Percentiles rank a stretch among this genome's conserved stretches.
These are phyloP conservation scores for Phytophthora multivora DNA, from an alignment of 352 stramenopile species.

Conservation along the genomic window DNA sequence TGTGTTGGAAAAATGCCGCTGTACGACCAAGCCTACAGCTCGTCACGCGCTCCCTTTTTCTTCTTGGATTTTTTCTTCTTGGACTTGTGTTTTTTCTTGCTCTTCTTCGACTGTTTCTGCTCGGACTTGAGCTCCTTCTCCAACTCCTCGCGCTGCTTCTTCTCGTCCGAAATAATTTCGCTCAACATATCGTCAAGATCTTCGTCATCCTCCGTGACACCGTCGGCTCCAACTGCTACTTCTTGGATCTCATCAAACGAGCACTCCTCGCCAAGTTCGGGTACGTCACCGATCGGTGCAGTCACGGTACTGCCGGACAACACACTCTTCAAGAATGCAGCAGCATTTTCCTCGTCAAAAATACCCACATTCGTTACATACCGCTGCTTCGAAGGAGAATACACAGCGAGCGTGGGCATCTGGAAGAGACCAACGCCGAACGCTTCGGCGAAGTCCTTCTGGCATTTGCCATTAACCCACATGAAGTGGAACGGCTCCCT, in stretches of 20 bases:
- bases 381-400: constrained; percentile 73
- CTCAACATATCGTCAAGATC: constrained; percentile 68
- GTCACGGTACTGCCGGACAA: constrained; percentile 70
- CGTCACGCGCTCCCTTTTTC: constrained; percentile 55
- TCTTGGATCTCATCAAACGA: constrained; percentile 52
- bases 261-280: constrained; percentile 53
- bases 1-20: neutral
- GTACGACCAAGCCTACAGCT: constrained; percentile 38
- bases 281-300: constrained; percentile 46
- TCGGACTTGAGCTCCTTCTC: constrained; percentile 54
- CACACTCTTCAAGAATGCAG: constrained; percentile 66
- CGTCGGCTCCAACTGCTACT: constrained; percentile 20
- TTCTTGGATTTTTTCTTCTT: constrained; percentile 72
- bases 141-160: constrained; percentile 54
- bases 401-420: constrained; percentile 77
- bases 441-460: constrained; percentile 66
- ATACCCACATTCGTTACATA: constrained; percentile 73
- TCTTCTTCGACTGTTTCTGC: constrained; percentile 42
- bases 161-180: constrained; percentile 77
- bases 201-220: constrained; percentile 49
- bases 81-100: constrained; percentile 49
- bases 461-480: constrained; percentile 80
- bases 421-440: constrained; percentile 77
- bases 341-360: constrained; percentile 65
- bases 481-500: constrained; percentile 74